Base-by-base conservation (phyloP, 805 yeast genomes). In the Nakazawaea ernobii region DNA sequence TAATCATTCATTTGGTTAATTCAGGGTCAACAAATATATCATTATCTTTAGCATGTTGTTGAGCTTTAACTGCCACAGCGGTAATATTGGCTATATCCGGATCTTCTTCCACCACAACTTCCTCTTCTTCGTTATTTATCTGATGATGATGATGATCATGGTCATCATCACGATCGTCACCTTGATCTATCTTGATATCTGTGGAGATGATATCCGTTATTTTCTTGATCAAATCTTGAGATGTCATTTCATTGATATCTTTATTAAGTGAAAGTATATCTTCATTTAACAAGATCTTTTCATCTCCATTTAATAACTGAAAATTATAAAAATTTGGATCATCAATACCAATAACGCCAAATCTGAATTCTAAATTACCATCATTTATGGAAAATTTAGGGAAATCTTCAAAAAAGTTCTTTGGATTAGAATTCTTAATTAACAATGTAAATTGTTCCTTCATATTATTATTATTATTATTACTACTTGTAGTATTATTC, bases 21-120 rank as follows among this genome's bases (percentile, higher is more conserved):
- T 47, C 40, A n/a, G 50, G 50, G 30, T 47, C 50, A 14, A 47
- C 46, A 26, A 42, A 47, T 17, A 47, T 13, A 9, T 39, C 37
- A 15, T 20, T 15, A 6, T 36, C 39, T 11, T 35, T 32, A 8
- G 41, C 42, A 15, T 35, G 35, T 32, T 46, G 44, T 38, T 38
- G 46, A 6, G 46, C 50, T 37, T 42, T 43, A 24, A 46, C 36
- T 10, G 47, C 47, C 27, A 42, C 43, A 8, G 46, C 46, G 7
- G 50, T 32, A 32, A 47, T 43, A 6, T 48, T 39, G 2, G 43
- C 43, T 20, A 48, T 42, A 32, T 47, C 50, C 9, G 42, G 20
- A 13, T 11, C 41, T 32, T 32, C 24, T 20, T 20, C 24, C 33
- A 13, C 11, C 30, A 20, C 24, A 20, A 20, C 24, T 20, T 20